phyloP scores from a whole-genome alignment of 768 basidiomycete species.

The Psilocybe tampanensis region DNA sequence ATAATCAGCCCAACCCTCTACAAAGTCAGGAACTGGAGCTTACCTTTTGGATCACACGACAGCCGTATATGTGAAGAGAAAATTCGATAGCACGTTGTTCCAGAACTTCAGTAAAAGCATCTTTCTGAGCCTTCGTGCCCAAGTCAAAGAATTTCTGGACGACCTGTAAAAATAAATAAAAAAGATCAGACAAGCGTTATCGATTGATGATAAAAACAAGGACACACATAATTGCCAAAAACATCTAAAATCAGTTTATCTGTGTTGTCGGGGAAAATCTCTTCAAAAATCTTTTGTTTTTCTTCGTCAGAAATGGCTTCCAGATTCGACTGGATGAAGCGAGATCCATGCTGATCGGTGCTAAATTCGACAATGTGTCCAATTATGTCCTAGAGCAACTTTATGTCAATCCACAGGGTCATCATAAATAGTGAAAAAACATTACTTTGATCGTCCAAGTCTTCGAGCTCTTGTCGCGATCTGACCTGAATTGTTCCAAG shows the following conservation, averaged over 20 bases:
- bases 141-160: constrained; percentile 93
- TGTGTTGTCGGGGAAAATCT: constrained; percentile 79
- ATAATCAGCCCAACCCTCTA: constrained; percentile 5
- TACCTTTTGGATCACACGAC: constrained; percentile 94
- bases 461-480: constrained; percentile 80
- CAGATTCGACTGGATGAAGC: constrained; percentile 91
- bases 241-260: constrained; percentile 86
- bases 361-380: constrained; percentile 91
- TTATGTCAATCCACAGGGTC: background rate
- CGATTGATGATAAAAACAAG: background rate
- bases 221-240: constrained; percentile 91
- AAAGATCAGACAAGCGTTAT: background rate
- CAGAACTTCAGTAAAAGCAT: constrained; percentile 68
- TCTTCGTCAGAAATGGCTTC: constrained; percentile 65
- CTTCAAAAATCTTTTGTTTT: constrained; percentile 78
- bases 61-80: constrained; percentile 93
- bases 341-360: constrained; percentile 95
- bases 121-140: constrained; percentile 77
- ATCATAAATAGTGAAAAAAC: background rate
- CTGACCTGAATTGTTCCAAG: constrained; percentile 84
- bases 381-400: constrained; percentile 72
- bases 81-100: constrained; percentile 76
- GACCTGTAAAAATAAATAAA: constrained; percentile 55
- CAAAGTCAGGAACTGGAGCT: background rate
- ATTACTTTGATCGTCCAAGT: constrained; percentile 83